These are phyloP conservation scores for Hysterangium stoloniferum DNA, from an alignment of 768 basidiomycete genomes.

Conservation along the genomic window DNA sequence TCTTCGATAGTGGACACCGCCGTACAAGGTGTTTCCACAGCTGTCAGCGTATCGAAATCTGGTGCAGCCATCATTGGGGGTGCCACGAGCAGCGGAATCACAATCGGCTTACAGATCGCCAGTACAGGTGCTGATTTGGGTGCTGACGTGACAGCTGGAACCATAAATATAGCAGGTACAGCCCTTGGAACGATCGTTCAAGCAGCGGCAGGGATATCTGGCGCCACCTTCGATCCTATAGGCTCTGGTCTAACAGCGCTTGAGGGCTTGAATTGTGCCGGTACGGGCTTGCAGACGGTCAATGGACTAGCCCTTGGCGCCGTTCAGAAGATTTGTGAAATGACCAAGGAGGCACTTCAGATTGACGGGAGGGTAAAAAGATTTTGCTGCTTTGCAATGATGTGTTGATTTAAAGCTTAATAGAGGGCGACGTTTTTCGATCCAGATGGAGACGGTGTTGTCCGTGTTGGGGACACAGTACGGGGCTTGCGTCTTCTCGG, in stretches of 20 bases:
- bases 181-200: constrained; percentile 18
- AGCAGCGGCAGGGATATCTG: constrained; percentile 19
- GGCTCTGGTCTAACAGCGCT: constrained; percentile 19
- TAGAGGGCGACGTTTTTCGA: constrained; percentile 23
- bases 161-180: constrained; percentile 14
- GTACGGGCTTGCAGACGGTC: constrained; percentile 16
- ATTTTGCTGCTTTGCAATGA: background rate
- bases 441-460: constrained; percentile 19
- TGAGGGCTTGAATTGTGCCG: constrained; percentile 16
- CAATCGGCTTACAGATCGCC: constrained; percentile 15
- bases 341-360: constrained; percentile 18
- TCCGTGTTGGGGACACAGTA: constrained; percentile 17
- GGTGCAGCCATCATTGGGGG: constrained; percentile 1
- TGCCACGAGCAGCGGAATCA: constrained; percentile 13
- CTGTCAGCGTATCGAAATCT: background rate
- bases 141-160: background rate
- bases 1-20: too few species aligned
- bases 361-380: constrained; percentile 17
- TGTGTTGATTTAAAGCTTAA: background rate
- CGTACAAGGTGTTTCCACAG: background rate
- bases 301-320: constrained; percentile 21
- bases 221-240: constrained; percentile 20
- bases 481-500: constrained; percentile 20
- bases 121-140: background rate
- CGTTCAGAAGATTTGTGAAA: constrained; percentile 16